A percentile compares a stretch with the other conserved stretches of the same genome.
These are phyloP conservation scores for Mycena belliarum DNA, from an alignment of 768 basidiomycete genomes.

Conservation along the genomic window DNA sequence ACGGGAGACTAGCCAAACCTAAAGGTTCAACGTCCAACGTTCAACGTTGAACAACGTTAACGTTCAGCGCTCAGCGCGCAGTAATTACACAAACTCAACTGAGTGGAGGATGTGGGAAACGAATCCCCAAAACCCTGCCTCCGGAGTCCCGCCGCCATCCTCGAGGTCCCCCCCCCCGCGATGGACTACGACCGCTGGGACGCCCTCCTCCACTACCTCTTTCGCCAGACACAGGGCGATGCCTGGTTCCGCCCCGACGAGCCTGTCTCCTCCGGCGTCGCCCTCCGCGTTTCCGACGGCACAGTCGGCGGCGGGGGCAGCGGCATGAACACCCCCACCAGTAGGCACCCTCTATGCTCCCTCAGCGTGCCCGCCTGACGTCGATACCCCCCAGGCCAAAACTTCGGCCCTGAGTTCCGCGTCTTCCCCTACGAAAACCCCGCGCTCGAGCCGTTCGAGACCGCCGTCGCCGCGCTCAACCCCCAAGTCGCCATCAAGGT, in stretches of 20 bases:
- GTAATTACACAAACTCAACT: no score
- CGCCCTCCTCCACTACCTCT: constrained; percentile 79
- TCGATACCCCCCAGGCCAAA: constrained; percentile 12
- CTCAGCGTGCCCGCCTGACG: no score
- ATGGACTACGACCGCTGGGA: constrained; percentile 83
- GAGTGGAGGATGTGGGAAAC: no score
- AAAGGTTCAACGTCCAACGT: no score
- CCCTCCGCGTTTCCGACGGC: constrained; percentile 51
- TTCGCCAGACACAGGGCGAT: constrained; percentile 76
- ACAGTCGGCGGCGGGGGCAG: constrained; percentile 22
- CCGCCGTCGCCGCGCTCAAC: constrained; percentile 67
- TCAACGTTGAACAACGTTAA: no score
- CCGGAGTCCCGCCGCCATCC: no score
- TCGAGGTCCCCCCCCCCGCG: background rate
- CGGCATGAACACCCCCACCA: constrained; percentile 12
- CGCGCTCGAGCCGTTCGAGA: constrained; percentile 74
- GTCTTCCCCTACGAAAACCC: constrained; percentile 84
- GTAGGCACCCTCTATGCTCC: constrained; percentile 23
- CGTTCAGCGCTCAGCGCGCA: no score
- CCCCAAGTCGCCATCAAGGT: constrained; percentile 83
- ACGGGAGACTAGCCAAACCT: no score
- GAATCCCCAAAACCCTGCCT: no score
- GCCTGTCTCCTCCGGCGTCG: constrained; percentile 72
- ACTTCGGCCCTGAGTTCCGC: constrained; percentile 52
- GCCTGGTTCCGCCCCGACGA: constrained; percentile 84